Evolutionary conservation across 495 filamentous ascomycete species (phyloP), one percentile per base, ranked within the genome.

Genomic region (Bathelium albidoporum): DNA sequence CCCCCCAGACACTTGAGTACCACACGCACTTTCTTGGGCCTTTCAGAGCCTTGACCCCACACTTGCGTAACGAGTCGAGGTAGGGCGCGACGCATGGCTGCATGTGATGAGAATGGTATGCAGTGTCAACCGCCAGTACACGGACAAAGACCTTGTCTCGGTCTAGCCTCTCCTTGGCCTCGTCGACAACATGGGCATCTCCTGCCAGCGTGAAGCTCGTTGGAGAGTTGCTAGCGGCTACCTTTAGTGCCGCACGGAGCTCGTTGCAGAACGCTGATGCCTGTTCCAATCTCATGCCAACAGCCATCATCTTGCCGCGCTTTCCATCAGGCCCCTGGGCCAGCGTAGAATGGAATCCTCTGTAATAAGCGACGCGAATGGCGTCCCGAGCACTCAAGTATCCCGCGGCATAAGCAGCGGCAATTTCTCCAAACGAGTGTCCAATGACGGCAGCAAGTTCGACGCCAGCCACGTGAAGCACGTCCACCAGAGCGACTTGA

Each of bases 341-440:
- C 14, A 39, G 14, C 5, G 34, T 5, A 14, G 34, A 5, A 14
- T 39, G 14, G 34, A 39, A 5, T 5, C 77, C 78, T 2, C 79
- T 67, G 52, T 74, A 76, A 45, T 76, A 81, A 5, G 77, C 75
- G 29, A 73, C 41, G 1, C 64, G 64, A 22, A 77, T 76, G 0
- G 79, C 83, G 70, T 75, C 80, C 66, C 62, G 65, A 16, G 74
- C 69, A 0, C 75, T 76, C 10, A 86, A 61, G 2, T 70, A 73
- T 1, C 77, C 82, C 9, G 81, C 75, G 20, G 83, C 82, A 69
- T 85, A 87, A 0, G 84, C 84, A 14, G 83, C 83, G 1, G 76
- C 83, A 41, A 88, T 84, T 69, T 88, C 85, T 1, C 85, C 85
- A 0, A 79, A 82, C 0, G 84, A 87, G 69, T 87, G 85, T 0